Percentiles rank a stretch among this genome's conserved stretches.
These are phyloP conservation scores for Marchantia paleacea DNA, from an alignment of 225 moss, liverwort and hornwort species.

Conservation along the genomic window DNA sequence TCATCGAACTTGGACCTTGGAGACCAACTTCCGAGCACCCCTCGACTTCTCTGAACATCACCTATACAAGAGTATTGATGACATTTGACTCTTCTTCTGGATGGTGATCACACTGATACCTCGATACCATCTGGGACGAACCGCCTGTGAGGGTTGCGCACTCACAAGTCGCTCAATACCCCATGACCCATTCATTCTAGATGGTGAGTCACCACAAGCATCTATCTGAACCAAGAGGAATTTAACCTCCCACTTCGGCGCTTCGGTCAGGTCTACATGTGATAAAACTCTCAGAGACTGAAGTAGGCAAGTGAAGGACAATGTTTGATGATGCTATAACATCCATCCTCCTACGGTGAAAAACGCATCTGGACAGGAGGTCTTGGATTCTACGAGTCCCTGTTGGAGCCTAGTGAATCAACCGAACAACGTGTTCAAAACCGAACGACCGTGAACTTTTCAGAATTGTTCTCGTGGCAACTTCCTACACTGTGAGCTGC, in stretches of 20 bases:
- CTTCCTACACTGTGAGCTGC: not conserved
- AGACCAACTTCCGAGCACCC: slow-evolving; percentile 27
- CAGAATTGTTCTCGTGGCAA: not conserved
- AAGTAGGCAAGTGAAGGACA: not conserved
- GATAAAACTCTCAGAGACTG: not conserved
- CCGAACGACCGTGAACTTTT: not conserved
- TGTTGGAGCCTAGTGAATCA: not conserved
- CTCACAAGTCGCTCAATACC: not conserved
- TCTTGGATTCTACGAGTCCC: not conserved
- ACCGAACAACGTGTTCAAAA: slow-evolving; percentile 2
- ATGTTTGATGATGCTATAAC: not conserved
- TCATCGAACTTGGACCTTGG: slow-evolving; percentile 33
- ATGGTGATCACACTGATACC: not conserved
- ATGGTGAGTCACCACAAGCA: slow-evolving; percentile 1
- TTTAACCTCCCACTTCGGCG: not conserved
- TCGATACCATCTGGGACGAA: not conserved
- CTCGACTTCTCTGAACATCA: slow-evolving; percentile 22
- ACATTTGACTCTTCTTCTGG: not conserved
- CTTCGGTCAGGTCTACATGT: not conserved
- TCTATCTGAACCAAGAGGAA: not conserved
- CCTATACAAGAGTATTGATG: not conserved
- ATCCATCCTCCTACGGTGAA: not conserved
- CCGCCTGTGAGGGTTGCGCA: not conserved
- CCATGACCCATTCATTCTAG: not conserved
- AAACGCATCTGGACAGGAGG: not conserved